Conservation (phyloP, 169 alveolate genomes). For the Plasmodium fragile region DNA sequence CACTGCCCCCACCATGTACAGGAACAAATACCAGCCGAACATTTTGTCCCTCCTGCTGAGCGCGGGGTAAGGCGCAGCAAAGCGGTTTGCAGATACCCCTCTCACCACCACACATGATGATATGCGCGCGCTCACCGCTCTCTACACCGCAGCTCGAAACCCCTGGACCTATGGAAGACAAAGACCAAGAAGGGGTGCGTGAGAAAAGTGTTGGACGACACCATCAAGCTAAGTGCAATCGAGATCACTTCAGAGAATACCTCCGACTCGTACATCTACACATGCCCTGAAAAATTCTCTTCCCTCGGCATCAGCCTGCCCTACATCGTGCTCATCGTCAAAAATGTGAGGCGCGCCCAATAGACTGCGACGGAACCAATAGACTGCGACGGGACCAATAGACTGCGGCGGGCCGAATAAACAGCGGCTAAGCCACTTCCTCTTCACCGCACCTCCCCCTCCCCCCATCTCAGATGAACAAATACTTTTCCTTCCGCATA, state of each 20-base stretch:
- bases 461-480: conserved; percentile 86
- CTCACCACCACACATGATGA: background rate
- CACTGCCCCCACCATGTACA: conserved; percentile 38
- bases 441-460: background rate
- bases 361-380: no score
- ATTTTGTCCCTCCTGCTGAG: conserved; percentile 56
- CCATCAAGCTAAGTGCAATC: conserved; percentile 71
- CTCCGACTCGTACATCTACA: conserved; percentile 63
- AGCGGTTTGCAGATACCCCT: background rate
- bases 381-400: no score
- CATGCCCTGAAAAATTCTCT: conserved; percentile 22
- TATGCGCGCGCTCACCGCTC: background rate
- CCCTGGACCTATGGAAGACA: conserved; percentile 68
- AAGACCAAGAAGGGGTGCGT: conserved; percentile 64
- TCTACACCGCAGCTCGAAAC: conserved; percentile 54
- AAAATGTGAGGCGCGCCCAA: conserved; percentile 42
- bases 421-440: background rate
- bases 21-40: conserved; percentile 57
- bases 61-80: conserved; percentile 40
- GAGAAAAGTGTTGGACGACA: conserved; percentile 46
- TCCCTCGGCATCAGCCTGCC: conserved; percentile 57
- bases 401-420: no score
- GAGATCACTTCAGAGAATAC: conserved; percentile 62
- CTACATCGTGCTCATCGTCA: conserved; percentile 51
- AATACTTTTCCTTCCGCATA: conserved; percentile 97